A percentile compares a stretch with the other conserved stretches of the same genome.
phyloP scores from a whole-genome alignment of 192 early-diverging fungal genomes.

The Coemansia sp. region DNA sequence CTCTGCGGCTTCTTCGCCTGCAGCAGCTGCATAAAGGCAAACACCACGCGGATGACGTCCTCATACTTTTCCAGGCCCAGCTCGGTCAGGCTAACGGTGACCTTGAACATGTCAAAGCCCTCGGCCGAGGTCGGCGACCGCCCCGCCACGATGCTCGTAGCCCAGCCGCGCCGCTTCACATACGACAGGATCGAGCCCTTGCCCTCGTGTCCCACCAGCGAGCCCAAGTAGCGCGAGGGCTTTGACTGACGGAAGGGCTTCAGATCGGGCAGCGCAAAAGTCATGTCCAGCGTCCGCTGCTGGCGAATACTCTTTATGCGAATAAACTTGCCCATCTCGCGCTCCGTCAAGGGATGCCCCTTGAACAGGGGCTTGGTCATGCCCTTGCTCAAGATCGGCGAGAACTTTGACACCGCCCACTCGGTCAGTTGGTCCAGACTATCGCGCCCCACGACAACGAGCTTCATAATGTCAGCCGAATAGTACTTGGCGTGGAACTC shows the following conservation, averaged over 20 bases:
- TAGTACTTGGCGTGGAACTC: constrained; percentile 91
- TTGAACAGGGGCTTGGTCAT: constrained; percentile 67
- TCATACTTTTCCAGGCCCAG: constrained; percentile 75
- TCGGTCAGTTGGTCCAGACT: constrained; percentile 80
- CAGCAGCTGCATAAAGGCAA: constrained; percentile 89
- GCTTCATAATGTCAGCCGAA: constrained; percentile 94
- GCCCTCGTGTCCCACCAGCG: constrained; percentile 92
- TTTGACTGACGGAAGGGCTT: constrained; percentile 57
- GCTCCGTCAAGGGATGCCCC: constrained; percentile 71
- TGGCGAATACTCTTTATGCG: constrained; percentile 80
- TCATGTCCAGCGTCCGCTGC: constrained; percentile 73
- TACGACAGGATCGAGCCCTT: constrained; percentile 82
- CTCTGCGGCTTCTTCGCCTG: constrained; percentile 66
- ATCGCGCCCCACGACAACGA: constrained; percentile 86
- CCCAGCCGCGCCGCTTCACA: constrained; percentile 92
- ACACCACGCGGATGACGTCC: constrained; percentile 78
- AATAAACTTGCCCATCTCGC: constrained; percentile 73
- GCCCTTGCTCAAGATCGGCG: constrained; percentile 73
- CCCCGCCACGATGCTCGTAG: constrained; percentile 71
- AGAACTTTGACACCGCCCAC: constrained; percentile 82
- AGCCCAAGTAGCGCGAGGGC: constrained; percentile 77
- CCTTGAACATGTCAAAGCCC: constrained; percentile 69
- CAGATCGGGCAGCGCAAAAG: constrained; percentile 86
- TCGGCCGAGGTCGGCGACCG: constrained; percentile 63
- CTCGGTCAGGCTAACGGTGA: constrained; percentile 82